Evolutionary conservation across 2,329 filamentous ascomycete genomes (phyloP).

Genomic region (Incumbomyces lentus): DNA sequence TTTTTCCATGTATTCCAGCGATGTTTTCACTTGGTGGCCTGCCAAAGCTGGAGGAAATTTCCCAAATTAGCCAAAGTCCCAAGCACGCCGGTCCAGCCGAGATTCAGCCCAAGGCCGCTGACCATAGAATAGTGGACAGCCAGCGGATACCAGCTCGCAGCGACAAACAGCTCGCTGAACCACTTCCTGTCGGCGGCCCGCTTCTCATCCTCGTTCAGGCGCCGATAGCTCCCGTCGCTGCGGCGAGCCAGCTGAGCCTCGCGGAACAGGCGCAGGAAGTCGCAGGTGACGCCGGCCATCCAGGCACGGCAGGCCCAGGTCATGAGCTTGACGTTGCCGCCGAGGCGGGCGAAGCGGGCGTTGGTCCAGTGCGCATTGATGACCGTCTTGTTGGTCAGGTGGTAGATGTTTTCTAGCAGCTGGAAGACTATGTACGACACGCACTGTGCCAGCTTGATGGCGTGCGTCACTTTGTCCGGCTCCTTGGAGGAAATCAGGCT

Average conservation of each 20-base stretch:
- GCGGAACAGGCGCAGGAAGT: constrained; percentile 57
- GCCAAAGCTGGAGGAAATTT: constrained; percentile 37
- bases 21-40: constrained; percentile 22
- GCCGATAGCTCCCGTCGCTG: constrained; percentile 12
- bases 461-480: constrained; percentile 32
- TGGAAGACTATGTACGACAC: constrained; percentile 60
- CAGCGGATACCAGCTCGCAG: constrained; percentile 58
- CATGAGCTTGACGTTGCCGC: constrained; percentile 51
- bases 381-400: constrained; percentile 63
- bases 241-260: constrained; percentile 24
- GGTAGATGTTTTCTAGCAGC: constrained; percentile 71
- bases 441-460: constrained; percentile 53
- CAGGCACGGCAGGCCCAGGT: constrained; percentile 70
- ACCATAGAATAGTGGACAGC: constrained; percentile 75
- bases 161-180: constrained; percentile 23
- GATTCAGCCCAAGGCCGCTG: constrained; percentile 50
- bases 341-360: constrained; percentile 37
- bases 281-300: constrained; percentile 65
- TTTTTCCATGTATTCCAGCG: not conserved
- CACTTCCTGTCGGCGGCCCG: constrained; percentile 22
- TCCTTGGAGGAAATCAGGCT: constrained; percentile 36
- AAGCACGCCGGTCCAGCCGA: constrained; percentile 45
- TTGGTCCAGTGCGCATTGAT: constrained; percentile 38
- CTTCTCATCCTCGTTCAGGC: constrained; percentile 11
- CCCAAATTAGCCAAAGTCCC: constrained; percentile 43